phyloP scores from a whole-genome alignment of 306 rosid species.

The barrel medic (Medicago truncatula) region DNA sequence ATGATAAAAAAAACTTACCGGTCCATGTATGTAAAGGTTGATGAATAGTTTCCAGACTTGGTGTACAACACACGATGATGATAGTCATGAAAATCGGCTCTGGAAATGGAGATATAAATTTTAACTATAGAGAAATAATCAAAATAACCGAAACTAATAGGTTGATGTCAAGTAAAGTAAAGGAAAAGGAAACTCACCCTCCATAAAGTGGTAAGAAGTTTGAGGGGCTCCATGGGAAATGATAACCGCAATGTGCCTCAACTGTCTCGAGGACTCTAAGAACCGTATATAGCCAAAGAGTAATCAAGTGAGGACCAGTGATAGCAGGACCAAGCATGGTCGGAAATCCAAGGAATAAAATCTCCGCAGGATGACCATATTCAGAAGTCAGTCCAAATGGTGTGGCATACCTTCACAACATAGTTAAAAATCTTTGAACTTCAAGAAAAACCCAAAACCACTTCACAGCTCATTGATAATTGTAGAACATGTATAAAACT shows the following conservation, averaged over 20 bases:
- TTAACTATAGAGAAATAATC: slow-evolving; percentile 34
- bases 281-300: slow-evolving; percentile 92
- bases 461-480: neutral
- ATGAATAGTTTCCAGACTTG: slow-evolving; percentile 95
- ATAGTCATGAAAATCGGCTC: slow-evolving; percentile 96
- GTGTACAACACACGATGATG: slow-evolving; percentile 92
- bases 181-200: slow-evolving; percentile 62
- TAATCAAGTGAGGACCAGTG: slow-evolving; percentile 88
- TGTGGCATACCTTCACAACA: slow-evolving; percentile 76
- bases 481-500: slow-evolving; percentile 44
- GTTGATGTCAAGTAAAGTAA: slow-evolving; percentile 17
- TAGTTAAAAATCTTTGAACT: slow-evolving; percentile 17
- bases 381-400: slow-evolving; percentile 95
- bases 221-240: slow-evolving; percentile 96
- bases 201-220: slow-evolving; percentile 91
- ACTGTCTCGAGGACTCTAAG: slow-evolving; percentile 91
- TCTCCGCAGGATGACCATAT: slow-evolving; percentile 98
- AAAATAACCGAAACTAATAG: neutral
- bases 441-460: slow-evolving; percentile 3
- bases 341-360: slow-evolving; percentile 95
- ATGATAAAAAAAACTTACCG: slow-evolving; percentile 48
- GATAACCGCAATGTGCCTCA: slow-evolving; percentile 94
- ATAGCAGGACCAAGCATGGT: slow-evolving; percentile 89
- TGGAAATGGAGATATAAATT: slow-evolving; percentile 47
- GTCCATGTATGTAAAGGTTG: slow-evolving; percentile 94